phyloP scores from a whole-genome alignment of 2,329 filamentous ascomycete species.

The Nothopassalora personata region DNA sequence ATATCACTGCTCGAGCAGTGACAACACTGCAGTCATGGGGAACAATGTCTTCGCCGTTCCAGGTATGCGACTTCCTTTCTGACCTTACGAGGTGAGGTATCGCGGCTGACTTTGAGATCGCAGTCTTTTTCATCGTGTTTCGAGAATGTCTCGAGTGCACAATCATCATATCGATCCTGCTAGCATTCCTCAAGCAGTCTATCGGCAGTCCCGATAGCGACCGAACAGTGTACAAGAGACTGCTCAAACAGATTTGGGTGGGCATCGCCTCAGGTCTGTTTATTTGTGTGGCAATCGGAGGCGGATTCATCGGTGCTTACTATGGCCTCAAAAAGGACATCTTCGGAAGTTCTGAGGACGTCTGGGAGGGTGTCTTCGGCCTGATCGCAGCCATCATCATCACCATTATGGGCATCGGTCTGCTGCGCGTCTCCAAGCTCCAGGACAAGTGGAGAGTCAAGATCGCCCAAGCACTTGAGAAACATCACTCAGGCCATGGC shows the following conservation, averaged over 20 bases:
- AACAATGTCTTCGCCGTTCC: constrained; percentile 67
- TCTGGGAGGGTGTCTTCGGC: constrained; percentile 76
- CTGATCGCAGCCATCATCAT: constrained; percentile 75
- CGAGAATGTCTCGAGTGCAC: constrained; percentile 77
- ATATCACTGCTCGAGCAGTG: background rate
- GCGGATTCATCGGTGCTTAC: constrained; percentile 65
- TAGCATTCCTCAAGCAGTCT: constrained; percentile 79
- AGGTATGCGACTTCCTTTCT: constrained; percentile 32
- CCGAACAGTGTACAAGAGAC: constrained; percentile 55
- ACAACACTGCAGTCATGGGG: constrained; percentile 47
- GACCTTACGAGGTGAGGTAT: background rate
- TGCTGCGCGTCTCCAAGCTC: constrained; percentile 76
- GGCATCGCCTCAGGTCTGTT: constrained; percentile 59
- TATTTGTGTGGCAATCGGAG: constrained; percentile 61
- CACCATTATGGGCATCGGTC: constrained; percentile 70
- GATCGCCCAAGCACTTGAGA: constrained; percentile 64
- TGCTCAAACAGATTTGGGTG: constrained; percentile 56
- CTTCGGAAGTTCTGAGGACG: constrained; percentile 64
- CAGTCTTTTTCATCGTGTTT: constrained; percentile 85
- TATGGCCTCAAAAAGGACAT: constrained; percentile 63
- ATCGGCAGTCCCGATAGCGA: constrained; percentile 59
- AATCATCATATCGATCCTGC: constrained; percentile 80
- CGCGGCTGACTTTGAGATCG: background rate
- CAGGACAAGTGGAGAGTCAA: constrained; percentile 85
- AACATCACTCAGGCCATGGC: constrained; percentile 40